A percentile compares a stretch with the other conserved stretches of the same genome.
Conservation (phyloP, 768 basidiomycete species). For the Phanerochaete carnosa region DNA sequence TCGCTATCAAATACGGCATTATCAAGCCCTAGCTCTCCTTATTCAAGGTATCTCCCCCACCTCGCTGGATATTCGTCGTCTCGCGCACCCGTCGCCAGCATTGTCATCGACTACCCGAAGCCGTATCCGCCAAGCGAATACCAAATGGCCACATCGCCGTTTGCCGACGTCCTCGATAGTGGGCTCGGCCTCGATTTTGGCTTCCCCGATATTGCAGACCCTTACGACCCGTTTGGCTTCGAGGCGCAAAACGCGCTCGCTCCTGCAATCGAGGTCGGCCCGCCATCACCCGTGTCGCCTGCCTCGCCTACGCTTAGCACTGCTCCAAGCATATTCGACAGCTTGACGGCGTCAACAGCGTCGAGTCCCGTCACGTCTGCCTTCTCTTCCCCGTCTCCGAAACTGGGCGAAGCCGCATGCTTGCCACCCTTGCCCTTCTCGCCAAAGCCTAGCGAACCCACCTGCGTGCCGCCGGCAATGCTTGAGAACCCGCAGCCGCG, state of each 20-base stretch:
- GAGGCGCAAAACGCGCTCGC: background rate
- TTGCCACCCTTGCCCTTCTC: conserved; percentile 20
- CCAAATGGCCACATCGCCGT: background rate
- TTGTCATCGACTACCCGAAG: conserved; percentile 6
- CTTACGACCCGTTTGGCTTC: conserved; percentile 10
- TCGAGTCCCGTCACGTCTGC: background rate
- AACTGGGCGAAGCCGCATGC: conserved; percentile 16
- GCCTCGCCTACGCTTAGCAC: background rate
- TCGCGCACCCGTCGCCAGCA: conserved; percentile 2
- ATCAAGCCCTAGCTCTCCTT: background rate
- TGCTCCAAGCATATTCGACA: conserved; percentile 4
- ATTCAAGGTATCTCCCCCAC: conserved; percentile 6
- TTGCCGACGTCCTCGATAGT: background rate
- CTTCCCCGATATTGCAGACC: conserved; percentile 1
- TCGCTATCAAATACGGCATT: conserved; percentile 8
- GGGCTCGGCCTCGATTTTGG: background rate
- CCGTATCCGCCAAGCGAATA: background rate
- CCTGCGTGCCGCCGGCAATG: conserved; percentile 1
- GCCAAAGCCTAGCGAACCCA: conserved; percentile 10
- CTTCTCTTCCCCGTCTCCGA: conserved; percentile 2
- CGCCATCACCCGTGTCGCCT: background rate
- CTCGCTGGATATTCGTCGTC: conserved; percentile 11
- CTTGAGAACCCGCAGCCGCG: background rate
- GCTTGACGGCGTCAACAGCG: background rate
- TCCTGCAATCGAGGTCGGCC: background rate